Evolutionary conservation across 306 rosid genomes (phyloP).

Genomic region (Pterocarpus santalinus): DNA sequence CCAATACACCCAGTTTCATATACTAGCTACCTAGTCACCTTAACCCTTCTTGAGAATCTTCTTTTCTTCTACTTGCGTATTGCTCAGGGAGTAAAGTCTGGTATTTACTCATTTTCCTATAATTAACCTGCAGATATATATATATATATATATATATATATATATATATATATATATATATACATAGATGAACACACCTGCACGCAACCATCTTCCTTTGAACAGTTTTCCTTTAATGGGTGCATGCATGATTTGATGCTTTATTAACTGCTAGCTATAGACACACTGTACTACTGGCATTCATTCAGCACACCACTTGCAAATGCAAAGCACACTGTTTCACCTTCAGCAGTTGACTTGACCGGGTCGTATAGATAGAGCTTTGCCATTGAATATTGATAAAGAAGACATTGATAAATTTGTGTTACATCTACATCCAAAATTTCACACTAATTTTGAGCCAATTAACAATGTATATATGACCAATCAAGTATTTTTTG

Average conservation of each 20-base stretch:
- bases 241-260: slow-evolving; percentile 18
- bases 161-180: not conserved
- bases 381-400: too few relatives aligned
- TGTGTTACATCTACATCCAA: too few relatives aligned
- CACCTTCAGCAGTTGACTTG: slow-evolving; percentile 35
- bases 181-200: not conserved
- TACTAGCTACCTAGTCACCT: not conserved
- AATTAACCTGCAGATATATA: not conserved
- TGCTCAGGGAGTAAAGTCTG: not conserved
- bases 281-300: not conserved
- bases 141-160: not conserved
- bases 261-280: not conserved
- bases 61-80: slow-evolving; percentile 2
- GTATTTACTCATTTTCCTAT: not conserved
- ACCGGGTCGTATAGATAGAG: slow-evolving; percentile 1
- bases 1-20: slow-evolving; percentile 29
- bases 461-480: too few relatives aligned
- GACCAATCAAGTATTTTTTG: too few relatives aligned
- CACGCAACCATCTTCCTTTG: not conserved
- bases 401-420: too few relatives aligned
- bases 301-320: too few relatives aligned
- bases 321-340: not conserved
- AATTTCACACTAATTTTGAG: too few relatives aligned
- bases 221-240: not conserved
- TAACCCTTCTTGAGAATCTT: not conserved